Percentiles rank a stretch among this genome's conserved stretches.
phyloP scores from a whole-genome alignment of 2,329 filamentous ascomycete species.

The Boeremia exigua region DNA sequence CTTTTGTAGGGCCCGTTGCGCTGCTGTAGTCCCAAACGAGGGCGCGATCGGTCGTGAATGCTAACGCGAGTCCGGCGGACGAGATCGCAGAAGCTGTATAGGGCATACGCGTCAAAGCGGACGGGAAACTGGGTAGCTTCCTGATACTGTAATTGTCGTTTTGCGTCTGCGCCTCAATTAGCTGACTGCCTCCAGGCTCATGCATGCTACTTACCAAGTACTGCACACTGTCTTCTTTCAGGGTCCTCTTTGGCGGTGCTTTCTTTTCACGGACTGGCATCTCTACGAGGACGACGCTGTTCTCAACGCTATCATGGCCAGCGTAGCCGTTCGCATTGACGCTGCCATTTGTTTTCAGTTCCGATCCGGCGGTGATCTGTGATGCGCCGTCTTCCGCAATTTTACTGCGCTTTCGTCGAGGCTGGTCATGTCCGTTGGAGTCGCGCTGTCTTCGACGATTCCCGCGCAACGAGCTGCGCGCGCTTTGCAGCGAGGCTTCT shows the following conservation, averaged over 20 bases:
- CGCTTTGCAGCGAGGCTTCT: constrained; percentile 44
- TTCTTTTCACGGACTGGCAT: constrained; percentile 52
- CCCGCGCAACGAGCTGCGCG: constrained; percentile 51
- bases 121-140: constrained; percentile 82
- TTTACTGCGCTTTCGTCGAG: constrained; percentile 56
- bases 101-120: constrained; percentile 71
- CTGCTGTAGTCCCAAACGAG: constrained; percentile 87
- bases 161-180: constrained; percentile 65
- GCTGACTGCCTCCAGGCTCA: not conserved
- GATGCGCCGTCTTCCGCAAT: constrained; percentile 52
- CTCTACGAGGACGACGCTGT: constrained; percentile 42
- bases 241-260: constrained; percentile 54
- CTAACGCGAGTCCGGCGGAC: constrained; percentile 74
- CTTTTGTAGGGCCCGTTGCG: constrained; percentile 68
- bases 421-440: constrained; percentile 51
- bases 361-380: constrained; percentile 26
- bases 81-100: constrained; percentile 58
- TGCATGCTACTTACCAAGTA: constrained; percentile 62
- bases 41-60: constrained; percentile 80
- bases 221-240: constrained; percentile 71
- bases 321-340: constrained; percentile 42
- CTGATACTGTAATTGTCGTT: constrained; percentile 86
- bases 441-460: constrained; percentile 55
- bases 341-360: constrained; percentile 44
- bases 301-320: constrained; percentile 34